Base-by-base conservation (phyloP, 805 yeast genomes). In the Jamesozyma piceae region DNA sequence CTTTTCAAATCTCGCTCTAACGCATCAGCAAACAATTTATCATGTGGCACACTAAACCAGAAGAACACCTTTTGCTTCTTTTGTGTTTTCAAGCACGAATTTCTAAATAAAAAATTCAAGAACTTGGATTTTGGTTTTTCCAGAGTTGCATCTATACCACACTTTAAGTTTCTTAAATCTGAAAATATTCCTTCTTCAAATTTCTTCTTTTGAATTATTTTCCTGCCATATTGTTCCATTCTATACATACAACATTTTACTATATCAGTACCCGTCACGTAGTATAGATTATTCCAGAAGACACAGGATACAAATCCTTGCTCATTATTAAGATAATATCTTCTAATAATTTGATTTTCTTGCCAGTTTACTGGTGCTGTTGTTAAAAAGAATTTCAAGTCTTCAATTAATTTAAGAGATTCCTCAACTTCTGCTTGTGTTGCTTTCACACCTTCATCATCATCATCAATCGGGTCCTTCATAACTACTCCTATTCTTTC, bases 351-450 rank as follows among this genome's bases (percentile, higher is more conserved):
- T 60, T 90, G 96, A 52, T 82, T 80, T 46, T 79, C 83, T 57
- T 80, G 87, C 95, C 97, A 90, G 55, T 82, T 83, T 4, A 92
- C 90, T 0, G 98, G 97, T 0, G 97, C 97, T 0, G 95, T 86
- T 2, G 87, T 85, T 37, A 90, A 66, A 55, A 90, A 90, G 64
- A 82, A 82, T 66, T 87, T 86, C 51, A 89, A 64, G 55, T 84
- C 92, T 49, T 82, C 88, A 20, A 82, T 78, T 15, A 45, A 29
- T 58, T 31, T 35, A 5, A 43, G 11, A 3, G 39, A 34, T 24
- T 43, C 45, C 9, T 38, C 42, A 11, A 43, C 39, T 36, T 55
- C 55, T 24, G 52, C 56, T 1, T 39, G 35, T n/a, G 37, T 28
- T 5, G 31, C 18, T 2, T 29, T 17, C 13, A 29, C 13, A 1